phyloP scores from a whole-genome alignment of 345 rosid species.

The Eucalyptus cloeziana region DNA sequence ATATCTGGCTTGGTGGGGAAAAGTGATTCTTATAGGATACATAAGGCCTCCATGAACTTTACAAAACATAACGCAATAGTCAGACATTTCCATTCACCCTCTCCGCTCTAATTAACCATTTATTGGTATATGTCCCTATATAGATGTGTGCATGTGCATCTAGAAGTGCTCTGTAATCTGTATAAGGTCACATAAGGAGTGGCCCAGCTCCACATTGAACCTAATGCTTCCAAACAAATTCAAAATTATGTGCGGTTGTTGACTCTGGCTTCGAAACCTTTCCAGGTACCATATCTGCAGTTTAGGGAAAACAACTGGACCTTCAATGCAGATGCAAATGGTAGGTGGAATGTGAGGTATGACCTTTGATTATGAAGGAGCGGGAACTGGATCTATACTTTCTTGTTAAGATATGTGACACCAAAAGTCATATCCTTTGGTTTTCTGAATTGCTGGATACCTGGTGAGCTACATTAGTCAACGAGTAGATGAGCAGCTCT shows the following conservation, averaged over 20 bases:
- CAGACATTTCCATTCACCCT: neutral
- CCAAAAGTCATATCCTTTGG: neutral
- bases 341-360: slow-evolving; percentile 65
- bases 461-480: neutral
- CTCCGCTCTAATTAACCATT: neutral
- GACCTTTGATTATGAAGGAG: neutral
- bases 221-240: neutral
- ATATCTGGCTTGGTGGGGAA: neutral
- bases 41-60: neutral
- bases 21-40: neutral
- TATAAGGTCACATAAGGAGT: neutral
- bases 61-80: neutral
- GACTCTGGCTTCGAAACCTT: neutral
- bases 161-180: neutral
- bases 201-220: neutral
- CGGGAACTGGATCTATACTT: neutral
- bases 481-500: neutral
- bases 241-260: neutral
- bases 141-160: neutral
- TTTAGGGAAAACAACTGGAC: slow-evolving; percentile 92
- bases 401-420: neutral
- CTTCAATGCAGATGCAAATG: slow-evolving; percentile 63
- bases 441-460: neutral
- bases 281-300: slow-evolving; percentile 83
- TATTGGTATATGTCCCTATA: neutral